Percentiles rank a stretch among this genome's conserved stretches.
phyloP scores from a whole-genome alignment of 2,329 filamentous ascomycete species.

The Colletotrichum lini region DNA sequence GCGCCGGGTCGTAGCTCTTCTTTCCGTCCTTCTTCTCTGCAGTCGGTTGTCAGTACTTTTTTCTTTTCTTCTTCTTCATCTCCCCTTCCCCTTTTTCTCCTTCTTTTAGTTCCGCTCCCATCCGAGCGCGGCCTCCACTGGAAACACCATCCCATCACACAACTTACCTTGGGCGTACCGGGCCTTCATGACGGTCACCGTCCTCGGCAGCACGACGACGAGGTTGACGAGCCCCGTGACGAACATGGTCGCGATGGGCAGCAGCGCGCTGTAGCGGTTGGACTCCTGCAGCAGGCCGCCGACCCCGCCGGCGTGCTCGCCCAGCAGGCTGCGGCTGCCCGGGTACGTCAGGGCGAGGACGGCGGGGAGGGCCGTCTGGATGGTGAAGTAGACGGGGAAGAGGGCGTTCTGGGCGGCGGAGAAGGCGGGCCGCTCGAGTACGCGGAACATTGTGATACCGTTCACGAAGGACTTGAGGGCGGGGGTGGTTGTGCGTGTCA shows the following conservation, averaged over 20 bases:
- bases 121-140: neutral
- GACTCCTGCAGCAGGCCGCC: conserved; percentile 70
- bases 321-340: conserved; percentile 63
- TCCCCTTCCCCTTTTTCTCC: too few relatives aligned
- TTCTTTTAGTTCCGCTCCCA: neutral
- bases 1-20: conserved; percentile 83
- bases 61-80: too few relatives aligned
- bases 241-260: conserved; percentile 79
- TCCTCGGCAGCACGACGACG: conserved; percentile 80
- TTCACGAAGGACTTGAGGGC: conserved; percentile 77
- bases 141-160: conserved; percentile 42
- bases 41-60: conserved; percentile 15
- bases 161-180: conserved; percentile 81
- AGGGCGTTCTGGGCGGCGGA: conserved; percentile 82
- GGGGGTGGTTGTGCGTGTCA: neutral
- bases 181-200: conserved; percentile 80
- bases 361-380: conserved; percentile 83
- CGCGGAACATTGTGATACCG: conserved; percentile 81
- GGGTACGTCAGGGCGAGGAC: conserved; percentile 86
- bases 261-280: conserved; percentile 75
- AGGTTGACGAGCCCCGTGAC: conserved; percentile 80
- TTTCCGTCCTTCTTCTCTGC: conserved; percentile 90
- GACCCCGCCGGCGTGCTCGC: conserved; percentile 62
- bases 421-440: conserved; percentile 85
- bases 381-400: conserved; percentile 90